Percentiles rank a stretch among this genome's conserved stretches.
These are phyloP conservation scores for Monotropa hypopitys DNA, from an alignment of 179 eudicot genomes.

Conservation along the genomic window DNA sequence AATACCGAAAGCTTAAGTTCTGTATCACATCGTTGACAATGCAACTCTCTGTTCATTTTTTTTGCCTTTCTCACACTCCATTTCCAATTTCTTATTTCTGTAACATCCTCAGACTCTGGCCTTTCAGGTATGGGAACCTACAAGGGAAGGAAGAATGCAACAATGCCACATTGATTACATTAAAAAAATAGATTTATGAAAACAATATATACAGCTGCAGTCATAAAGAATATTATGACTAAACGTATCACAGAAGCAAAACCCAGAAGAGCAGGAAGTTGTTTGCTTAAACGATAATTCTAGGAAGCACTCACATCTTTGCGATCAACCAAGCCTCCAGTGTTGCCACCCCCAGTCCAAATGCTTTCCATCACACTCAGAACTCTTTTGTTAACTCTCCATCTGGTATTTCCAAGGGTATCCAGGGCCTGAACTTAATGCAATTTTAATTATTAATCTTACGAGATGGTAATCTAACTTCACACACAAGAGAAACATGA, in stretches of 20 bases:
- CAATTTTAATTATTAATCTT: not conserved
- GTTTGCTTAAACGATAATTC: not conserved
- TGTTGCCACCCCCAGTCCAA: constrained; percentile 78
- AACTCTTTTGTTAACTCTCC: constrained; percentile 73
- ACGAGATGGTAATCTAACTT: constrained; percentile 1
- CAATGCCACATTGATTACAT: not conserved
- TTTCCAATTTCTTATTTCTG: constrained; percentile 59
- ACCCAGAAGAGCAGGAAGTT: not conserved
- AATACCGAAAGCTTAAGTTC: constrained; percentile 80
- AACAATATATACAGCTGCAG: too few relatives aligned
- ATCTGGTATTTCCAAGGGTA: constrained; percentile 76
- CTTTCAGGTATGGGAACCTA: constrained; percentile 70
- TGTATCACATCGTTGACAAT: constrained; percentile 68
- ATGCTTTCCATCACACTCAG: constrained; percentile 61
- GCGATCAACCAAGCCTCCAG: constrained; percentile 63
- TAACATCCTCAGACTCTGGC: constrained; percentile 39
- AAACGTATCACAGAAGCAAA: not conserved
- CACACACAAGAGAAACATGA: not conserved
- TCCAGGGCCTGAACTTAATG: constrained; percentile 60
- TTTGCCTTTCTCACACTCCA: constrained; percentile 60
- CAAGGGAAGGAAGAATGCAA: constrained; percentile 10
- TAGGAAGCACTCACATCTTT: constrained; percentile 54
- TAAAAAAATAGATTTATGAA: constrained; percentile 6
- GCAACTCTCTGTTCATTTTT: constrained; percentile 67
- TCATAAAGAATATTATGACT: not conserved